Evolutionary conservation across 2,329 filamentous ascomycete species (phyloP).

Genomic region (Beauveria varroae): DNA sequence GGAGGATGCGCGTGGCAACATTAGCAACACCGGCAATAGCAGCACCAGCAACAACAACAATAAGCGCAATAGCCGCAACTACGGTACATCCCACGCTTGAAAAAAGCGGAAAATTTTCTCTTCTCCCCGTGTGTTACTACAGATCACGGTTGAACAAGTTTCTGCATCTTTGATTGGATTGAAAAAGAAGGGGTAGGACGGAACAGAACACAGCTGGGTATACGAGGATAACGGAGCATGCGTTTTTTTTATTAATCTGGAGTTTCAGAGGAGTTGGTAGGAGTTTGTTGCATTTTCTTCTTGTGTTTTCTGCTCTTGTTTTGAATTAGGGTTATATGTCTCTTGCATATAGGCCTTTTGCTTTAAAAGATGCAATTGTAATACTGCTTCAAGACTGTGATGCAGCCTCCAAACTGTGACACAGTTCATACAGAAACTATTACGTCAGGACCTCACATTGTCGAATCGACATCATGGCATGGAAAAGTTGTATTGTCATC

Average conservation of each 20-base stretch:
- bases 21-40: constrained; percentile 12
- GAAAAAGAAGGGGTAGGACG: background rate
- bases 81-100: background rate
- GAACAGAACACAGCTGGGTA: background rate
- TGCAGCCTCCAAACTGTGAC: too few relatives aligned
- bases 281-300: background rate
- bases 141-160: background rate
- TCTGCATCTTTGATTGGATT: background rate
- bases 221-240: background rate
- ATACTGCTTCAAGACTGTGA: too few relatives aligned
- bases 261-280: background rate
- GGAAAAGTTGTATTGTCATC: background rate
- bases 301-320: background rate
- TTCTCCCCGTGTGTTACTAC: background rate
- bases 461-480: background rate
- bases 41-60: background rate
- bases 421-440: too few relatives aligned
- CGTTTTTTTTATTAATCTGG: background rate
- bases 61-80: constrained; percentile 1
- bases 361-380: background rate
- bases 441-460: too few relatives aligned
- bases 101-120: background rate
- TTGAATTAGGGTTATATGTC: background rate
- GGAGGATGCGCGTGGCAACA: constrained; percentile 69
- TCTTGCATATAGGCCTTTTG: background rate